These are phyloP conservation scores for Solidago caesia DNA, from an alignment of 129 eudicot species.

Conservation along the genomic window DNA sequence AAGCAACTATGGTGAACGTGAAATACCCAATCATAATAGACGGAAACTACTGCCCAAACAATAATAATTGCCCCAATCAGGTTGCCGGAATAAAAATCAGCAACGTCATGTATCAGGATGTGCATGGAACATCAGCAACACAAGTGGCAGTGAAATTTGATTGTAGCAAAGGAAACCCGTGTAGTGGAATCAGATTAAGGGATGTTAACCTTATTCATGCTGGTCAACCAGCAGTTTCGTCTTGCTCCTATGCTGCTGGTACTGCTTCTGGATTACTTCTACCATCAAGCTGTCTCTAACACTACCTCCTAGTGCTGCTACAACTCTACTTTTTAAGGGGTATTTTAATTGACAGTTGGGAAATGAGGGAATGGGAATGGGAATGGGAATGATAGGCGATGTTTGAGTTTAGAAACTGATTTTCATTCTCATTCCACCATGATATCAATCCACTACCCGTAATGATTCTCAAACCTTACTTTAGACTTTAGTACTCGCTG, in stretches of 20 bases:
- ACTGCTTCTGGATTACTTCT: conserved; percentile 29
- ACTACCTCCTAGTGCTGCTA: background rate
- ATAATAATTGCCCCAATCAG: conserved; percentile 10
- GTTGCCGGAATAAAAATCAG: conserved; percentile 11
- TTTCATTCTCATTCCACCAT: too few relatives aligned
- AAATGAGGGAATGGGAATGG: background rate
- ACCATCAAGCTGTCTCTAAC: conserved; percentile 41
- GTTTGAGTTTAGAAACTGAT: background rate
- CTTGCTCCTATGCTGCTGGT: conserved; percentile 45
- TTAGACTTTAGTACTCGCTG: too few relatives aligned
- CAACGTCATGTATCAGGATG: conserved; percentile 18
- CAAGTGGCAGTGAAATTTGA: conserved; percentile 6
- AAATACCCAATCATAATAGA: conserved; percentile 10
- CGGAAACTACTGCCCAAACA: conserved; percentile 12
- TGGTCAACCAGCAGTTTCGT: conserved; percentile 21
- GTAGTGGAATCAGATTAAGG: conserved; percentile 37
- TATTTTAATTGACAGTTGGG: background rate
- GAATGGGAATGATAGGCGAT: background rate
- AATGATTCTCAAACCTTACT: too few relatives aligned
- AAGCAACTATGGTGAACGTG: conserved; percentile 22
- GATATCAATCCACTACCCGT: too few relatives aligned
- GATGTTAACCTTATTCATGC: conserved; percentile 38
- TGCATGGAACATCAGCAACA: conserved; percentile 28
- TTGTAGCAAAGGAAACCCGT: conserved; percentile 40
- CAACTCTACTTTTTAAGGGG: background rate